These are phyloP conservation scores for Fremontodendron californicum DNA, from an alignment of 345 rosid species.

Conservation along the genomic window DNA sequence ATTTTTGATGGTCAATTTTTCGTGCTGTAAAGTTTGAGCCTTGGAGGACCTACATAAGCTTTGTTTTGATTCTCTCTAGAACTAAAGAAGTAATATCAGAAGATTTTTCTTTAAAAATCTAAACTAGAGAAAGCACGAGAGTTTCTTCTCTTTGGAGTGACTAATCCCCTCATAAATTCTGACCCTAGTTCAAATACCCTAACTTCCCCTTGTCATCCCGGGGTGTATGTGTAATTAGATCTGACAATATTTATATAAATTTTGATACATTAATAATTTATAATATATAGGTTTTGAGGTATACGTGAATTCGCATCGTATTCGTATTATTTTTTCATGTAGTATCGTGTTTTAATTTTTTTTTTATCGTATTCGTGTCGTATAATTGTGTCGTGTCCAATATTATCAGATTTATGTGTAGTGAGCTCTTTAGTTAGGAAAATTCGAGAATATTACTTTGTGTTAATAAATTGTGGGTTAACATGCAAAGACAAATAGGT, in stretches of 20 bases:
- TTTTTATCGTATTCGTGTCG: too few species aligned
- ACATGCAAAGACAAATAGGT: background rate
- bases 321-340: too few species aligned
- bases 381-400: too few species aligned
- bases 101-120: background rate
- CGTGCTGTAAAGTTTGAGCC: background rate
- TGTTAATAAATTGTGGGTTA: background rate
- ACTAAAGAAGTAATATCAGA: background rate
- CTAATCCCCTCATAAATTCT: background rate
- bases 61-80: background rate
- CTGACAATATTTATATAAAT: too few species aligned
- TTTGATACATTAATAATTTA: too few species aligned
- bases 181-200: background rate
- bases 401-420: too few species aligned
- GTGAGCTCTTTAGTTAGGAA: background rate
- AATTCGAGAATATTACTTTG: background rate
- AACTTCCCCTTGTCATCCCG: background rate
- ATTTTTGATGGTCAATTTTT: background rate
- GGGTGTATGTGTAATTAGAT: too few species aligned
- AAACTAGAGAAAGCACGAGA: background rate
- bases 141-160: background rate
- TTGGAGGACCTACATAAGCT: background rate
- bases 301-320: too few species aligned
- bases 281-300: too few species aligned
- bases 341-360: too few species aligned